These are phyloP conservation scores for Hemerocallis citrina DNA, from an alignment of 106 monocot genomes.

Conservation along the genomic window DNA sequence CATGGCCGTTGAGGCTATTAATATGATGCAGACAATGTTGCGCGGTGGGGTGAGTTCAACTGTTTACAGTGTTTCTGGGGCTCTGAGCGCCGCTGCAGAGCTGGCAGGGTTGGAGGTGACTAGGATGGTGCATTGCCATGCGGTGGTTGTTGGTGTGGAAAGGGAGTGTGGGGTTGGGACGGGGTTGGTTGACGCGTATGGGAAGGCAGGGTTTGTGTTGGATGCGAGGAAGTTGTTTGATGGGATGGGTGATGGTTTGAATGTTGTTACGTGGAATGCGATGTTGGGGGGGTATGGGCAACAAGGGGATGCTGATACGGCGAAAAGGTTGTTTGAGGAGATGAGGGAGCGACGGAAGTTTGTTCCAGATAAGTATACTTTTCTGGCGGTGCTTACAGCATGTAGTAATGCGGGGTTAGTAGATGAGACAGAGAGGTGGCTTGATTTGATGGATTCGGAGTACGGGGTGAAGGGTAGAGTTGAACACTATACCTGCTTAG, in stretches of 20 bases:
- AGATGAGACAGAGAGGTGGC: constrained; percentile 23
- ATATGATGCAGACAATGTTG: constrained; percentile 29
- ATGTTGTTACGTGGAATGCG: constrained; percentile 40
- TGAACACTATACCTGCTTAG: constrained; percentile 58
- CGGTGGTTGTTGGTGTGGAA: constrained; percentile 27
- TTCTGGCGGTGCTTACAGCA: constrained; percentile 39
- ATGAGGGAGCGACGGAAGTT: constrained; percentile 17
- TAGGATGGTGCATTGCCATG: constrained; percentile 38
- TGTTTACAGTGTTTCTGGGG: constrained; percentile 40
- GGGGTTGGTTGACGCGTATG: constrained; percentile 37
- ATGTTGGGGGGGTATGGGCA: constrained; percentile 36
- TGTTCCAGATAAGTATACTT: constrained; percentile 26
- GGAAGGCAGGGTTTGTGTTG: constrained; percentile 28
- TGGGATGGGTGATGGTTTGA: neutral
- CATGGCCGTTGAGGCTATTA: constrained; percentile 14
- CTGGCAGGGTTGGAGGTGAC: constrained; percentile 45
- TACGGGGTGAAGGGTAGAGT: constrained; percentile 29
- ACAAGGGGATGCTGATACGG: constrained; percentile 29
- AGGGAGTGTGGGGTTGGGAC: constrained; percentile 27
- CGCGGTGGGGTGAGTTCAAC: constrained; percentile 19
- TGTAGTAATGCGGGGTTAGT: constrained; percentile 45
- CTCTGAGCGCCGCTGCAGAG: constrained; percentile 30
- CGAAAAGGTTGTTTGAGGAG: constrained; percentile 16
- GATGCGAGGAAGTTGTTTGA: constrained; percentile 30
- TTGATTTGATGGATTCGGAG: constrained; percentile 21